Evolutionary conservation across 2,329 filamentous ascomycete species (phyloP), one percentile per base, ranked within the genome.

Genomic region (Atkinsonella texensis): DNA sequence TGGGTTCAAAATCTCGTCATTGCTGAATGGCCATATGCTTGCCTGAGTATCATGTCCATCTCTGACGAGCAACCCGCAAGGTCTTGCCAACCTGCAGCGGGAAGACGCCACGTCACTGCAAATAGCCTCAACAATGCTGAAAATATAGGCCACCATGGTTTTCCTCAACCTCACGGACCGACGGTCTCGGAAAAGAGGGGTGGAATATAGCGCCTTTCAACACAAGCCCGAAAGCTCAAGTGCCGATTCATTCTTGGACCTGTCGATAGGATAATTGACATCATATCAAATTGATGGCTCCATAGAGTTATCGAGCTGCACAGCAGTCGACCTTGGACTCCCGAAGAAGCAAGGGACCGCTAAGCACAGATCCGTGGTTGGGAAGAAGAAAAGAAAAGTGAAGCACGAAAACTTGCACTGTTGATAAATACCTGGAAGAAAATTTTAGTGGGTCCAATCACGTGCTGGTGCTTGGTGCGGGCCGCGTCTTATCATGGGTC

Each of bases 221-320:
- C 41, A 52, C 40, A 46, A 54, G 20, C 53, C 43, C 33, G 79
- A 80, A 77, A 75, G 72, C 73, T 70, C 70, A 69, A 73, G 72
- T 50, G 68, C 74, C 74, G 71, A 70, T 73, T 93, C 79, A 64
- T 69, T 95, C 84, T 94, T 69, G 87, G 84, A 93, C 83, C 87
- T 93, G 89, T 95, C 88, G 86, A 89, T 87, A 82, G 85, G 86
- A 90, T 75, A 71, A 88, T 85, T 83, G 78, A 86, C 84, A 89
- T 81, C 86, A 89, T 83, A 70, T 63, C 66, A 70, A 67, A 67
- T 68, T 70, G 79, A 83, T 87, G 85, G 83, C 84, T 89, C 86
- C 86, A 83, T 88, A 69, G 66, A 65, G 73, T 79, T 81, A 88
- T 87, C 86, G 87, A 91, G 81, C 83, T 91, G 87, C 81, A 65